A percentile compares a stretch with the other conserved stretches of the same genome.
These are phyloP conservation scores for Actinomucor elegans DNA, from an alignment of 371 early-diverging fungal species.

Conservation along the genomic window DNA sequence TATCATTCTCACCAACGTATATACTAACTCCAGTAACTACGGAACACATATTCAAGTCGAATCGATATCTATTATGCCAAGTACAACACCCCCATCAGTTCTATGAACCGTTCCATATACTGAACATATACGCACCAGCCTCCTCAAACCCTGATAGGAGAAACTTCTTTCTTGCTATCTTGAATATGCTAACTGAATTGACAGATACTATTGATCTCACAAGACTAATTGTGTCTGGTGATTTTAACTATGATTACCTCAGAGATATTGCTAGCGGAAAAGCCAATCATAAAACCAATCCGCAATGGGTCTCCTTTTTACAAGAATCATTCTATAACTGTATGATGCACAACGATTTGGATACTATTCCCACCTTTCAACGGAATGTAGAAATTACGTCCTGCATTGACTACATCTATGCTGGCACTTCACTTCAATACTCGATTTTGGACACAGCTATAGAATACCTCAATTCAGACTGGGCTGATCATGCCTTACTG, in stretches of 20 bases:
- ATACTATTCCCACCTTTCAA: not conserved
- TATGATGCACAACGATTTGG: not conserved
- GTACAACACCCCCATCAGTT: no score
- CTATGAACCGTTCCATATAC: constrained; percentile 3
- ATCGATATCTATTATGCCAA: not conserved
- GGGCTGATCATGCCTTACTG: constrained; percentile 6
- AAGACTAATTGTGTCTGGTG: not conserved
- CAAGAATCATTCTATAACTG: no score
- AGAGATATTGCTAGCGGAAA: not conserved
- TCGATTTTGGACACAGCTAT: not conserved
- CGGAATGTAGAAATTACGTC: not conserved
- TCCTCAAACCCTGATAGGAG: not conserved
- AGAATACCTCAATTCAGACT: not conserved
- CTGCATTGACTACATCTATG: no score
- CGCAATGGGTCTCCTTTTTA: not conserved
- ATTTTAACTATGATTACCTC: not conserved
- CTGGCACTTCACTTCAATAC: no score
- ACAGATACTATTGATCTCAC: not conserved
- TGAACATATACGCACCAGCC: constrained; percentile 11
- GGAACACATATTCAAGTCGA: not conserved
- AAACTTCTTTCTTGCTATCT: not conserved
- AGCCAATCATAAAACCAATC: not conserved
- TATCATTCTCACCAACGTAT: not conserved
- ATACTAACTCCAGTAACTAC: not conserved
- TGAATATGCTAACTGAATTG: not conserved